phyloP scores from a whole-genome alignment of 177 flowering plant genomes.

The Vitis hybrid region DNA sequence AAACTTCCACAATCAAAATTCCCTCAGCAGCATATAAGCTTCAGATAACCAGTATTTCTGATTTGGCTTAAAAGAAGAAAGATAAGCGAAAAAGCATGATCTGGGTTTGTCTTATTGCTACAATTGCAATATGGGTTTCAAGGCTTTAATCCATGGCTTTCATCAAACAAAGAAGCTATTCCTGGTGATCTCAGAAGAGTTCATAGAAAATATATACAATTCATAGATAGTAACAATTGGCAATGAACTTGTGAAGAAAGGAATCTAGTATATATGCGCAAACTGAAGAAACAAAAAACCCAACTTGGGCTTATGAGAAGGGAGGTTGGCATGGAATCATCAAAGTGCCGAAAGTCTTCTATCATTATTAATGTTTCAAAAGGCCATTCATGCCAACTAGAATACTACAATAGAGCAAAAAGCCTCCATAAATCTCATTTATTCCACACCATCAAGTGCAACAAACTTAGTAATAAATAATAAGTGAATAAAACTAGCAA shows the following conservation, averaged over 20 bases:
- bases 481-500: background rate
- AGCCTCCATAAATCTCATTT: background rate
- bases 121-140: background rate
- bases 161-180: background rate
- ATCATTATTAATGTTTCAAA: background rate
- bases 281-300: background rate
- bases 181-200: background rate
- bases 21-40: background rate
- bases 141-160: background rate
- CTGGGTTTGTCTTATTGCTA: background rate
- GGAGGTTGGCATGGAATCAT: background rate
- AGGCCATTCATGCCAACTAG: background rate
- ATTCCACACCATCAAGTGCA: background rate
- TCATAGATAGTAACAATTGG: background rate
- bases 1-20: background rate
- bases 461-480: background rate
- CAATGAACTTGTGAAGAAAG: background rate
- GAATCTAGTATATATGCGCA: background rate
- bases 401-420: background rate
- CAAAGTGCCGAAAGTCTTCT: background rate
- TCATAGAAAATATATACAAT: background rate
- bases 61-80: no score
- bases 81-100: no score
- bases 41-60: background rate
- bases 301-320: background rate